Evolutionary conservation across 1,139 yeast genomes (phyloP), one percentile per base, ranked within the genome.

Genomic region (Keqinozyma sinolaborantium): DNA sequence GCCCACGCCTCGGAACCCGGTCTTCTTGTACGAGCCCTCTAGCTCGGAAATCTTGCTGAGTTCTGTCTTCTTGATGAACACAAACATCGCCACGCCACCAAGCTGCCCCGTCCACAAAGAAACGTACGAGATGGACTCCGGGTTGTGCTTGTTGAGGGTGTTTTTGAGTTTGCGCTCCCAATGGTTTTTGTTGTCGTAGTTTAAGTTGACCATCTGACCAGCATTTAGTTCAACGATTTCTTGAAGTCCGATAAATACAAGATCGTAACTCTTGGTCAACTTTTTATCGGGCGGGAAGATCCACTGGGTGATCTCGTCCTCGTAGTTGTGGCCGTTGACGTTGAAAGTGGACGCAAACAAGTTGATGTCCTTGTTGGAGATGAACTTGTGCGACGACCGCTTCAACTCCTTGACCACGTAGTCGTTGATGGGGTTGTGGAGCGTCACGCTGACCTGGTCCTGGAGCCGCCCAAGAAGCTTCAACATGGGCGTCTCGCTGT

Each of bases 1-100:
- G 25, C 96, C 83, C 51, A 87, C 77, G 11, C 97, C 97, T 13
- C 95, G 95, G 32, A 92, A 65, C 0, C 99, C 99, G 0, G 98
- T 94, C 48, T 92, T 92, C 47, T 88, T 92, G 21, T 79, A 73
- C 14, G 85, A 70, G 24, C 95, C 87, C 52, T 81, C 86, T 5
- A 86, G 81, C 41, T 77, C 72, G 18, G 82, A 70, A 11, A 86
- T 69, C 37, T 73, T 60, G 4, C 70, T 55, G 13, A 79, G 43
- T 44, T 53, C 68, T 29, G 40, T 39, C 36, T 77, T 77, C 42
- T 77, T 79, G 8, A 80, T 81, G 53, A 80, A 88, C 30, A 90
- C 61, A 52, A 90, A 61, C 36, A 86, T 56, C 1, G 94, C 80
- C n/a, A 95, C 77, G 2, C 98, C 97, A 4, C 97, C 98, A 15